phyloP scores from a whole-genome alignment of 163 green algal species.

The Scenedesmus sp. region DNA sequence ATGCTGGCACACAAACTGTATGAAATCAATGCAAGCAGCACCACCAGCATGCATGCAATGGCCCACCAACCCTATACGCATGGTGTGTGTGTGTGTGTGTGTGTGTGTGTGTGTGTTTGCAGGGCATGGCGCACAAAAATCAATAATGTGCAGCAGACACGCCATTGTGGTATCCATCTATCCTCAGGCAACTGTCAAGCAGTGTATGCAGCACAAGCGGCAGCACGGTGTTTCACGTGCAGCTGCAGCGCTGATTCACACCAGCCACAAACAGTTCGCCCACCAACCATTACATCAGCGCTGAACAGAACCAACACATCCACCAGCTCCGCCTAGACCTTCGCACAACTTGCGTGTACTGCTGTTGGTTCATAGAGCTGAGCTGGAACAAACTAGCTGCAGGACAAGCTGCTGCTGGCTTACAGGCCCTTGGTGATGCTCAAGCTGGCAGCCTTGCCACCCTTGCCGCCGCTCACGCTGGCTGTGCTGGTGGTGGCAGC shows the following conservation, averaged over 20 bases:
- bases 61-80: no score
- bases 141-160: slow-evolving; percentile 3
- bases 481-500: not conserved
- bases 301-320: not conserved
- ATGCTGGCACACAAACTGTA: slow-evolving; percentile 13
- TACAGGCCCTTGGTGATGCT: slow-evolving; percentile 29
- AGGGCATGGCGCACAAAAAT: not conserved
- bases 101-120: no score
- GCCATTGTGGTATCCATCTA: not conserved
- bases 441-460: not conserved
- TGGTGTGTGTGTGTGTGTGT: no score
- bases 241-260: slow-evolving; percentile 2
- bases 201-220: not conserved
- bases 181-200: not conserved
- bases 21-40: slow-evolving; percentile 16
- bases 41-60: slow-evolving; percentile 7
- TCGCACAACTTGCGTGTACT: not conserved
- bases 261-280: not conserved
- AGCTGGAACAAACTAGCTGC: slow-evolving; percentile 27
- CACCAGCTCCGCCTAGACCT: not conserved
- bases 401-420: slow-evolving; percentile 10
- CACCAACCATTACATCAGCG: not conserved
- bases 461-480: not conserved
- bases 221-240: slow-evolving; percentile 3
- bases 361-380: not conserved